Percentiles rank a stretch among this genome's conserved stretches.
phyloP scores from a whole-genome alignment of 495 filamentous ascomycete species.

The Elaphomyces granulatus region DNA sequence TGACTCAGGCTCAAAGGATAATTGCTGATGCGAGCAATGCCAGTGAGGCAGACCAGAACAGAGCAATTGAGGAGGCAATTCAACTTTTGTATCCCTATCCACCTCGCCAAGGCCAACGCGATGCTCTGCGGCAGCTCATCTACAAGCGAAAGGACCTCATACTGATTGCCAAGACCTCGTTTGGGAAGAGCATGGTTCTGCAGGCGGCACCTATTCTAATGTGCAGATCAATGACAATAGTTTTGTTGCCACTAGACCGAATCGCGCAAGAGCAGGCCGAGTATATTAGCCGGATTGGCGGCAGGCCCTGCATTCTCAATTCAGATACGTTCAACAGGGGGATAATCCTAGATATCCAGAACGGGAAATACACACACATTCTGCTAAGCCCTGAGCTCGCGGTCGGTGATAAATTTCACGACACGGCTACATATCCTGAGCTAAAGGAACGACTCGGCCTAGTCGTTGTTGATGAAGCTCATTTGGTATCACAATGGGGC shows the following conservation, averaged over 20 bases:
- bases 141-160: constrained; percentile 6
- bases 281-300: constrained; percentile 1
- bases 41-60: not conserved
- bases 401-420: not conserved
- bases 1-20: not conserved
- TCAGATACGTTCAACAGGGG: not conserved
- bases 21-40: not conserved
- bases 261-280: constrained; percentile 5
- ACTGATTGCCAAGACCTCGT: constrained; percentile 8
- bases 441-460: not conserved
- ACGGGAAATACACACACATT: not conserved
- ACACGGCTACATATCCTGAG: not conserved
- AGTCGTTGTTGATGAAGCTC: constrained; percentile 2
- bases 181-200: constrained; percentile 7
- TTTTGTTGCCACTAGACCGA: constrained; percentile 5
- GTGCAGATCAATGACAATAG: constrained; percentile 2
- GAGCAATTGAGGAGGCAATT: not conserved
- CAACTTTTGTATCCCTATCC: too few species aligned
- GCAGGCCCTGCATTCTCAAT: not conserved
- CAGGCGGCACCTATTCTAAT: constrained; percentile 3
- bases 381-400: constrained; percentile 1
- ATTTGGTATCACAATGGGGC: not conserved
- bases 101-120: too few species aligned
- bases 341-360: not conserved
- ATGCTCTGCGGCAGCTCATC: constrained; percentile 6